These are phyloP conservation scores for Xylona heveae DNA, from an alignment of 495 filamentous ascomycete species.

Conservation along the genomic window DNA sequence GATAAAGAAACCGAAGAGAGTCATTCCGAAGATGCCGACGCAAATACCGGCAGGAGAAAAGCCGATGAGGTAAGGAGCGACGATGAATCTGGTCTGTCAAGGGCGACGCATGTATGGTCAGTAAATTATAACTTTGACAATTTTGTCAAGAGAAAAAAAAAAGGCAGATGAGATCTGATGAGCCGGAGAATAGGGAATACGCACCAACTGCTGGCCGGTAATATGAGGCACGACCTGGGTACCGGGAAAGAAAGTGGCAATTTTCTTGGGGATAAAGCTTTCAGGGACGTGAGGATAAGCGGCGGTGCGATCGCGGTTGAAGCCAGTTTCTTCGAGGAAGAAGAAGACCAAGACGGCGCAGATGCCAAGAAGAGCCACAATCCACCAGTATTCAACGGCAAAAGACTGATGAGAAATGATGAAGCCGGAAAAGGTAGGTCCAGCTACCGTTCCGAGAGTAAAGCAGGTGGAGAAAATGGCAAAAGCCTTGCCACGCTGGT, in stretches of 20 bases:
- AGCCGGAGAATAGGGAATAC: too few relatives aligned
- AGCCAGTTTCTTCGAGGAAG: constrained; percentile 25
- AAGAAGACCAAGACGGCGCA: constrained; percentile 21
- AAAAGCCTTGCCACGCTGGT: constrained; percentile 22
- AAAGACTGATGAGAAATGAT: constrained; percentile 20
- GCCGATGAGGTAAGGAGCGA: constrained; percentile 21
- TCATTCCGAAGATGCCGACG: constrained; percentile 20
- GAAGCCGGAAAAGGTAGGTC: constrained; percentile 24
- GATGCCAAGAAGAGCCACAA: constrained; percentile 18
- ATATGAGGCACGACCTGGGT: constrained; percentile 13
- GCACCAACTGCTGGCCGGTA: constrained; percentile 15
- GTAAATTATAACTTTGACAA: too few relatives aligned
- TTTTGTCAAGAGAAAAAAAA: too few relatives aligned
- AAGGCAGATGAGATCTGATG: too few relatives aligned
- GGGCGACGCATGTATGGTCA: too few relatives aligned
- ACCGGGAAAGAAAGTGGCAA: constrained; percentile 25
- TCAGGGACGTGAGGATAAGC: constrained; percentile 11
- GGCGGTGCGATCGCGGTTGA: constrained; percentile 7
- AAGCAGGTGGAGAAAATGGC: constrained; percentile 17
- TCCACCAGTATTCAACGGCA: constrained; percentile 30
- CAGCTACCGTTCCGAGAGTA: constrained; percentile 20
- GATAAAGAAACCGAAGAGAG: constrained; percentile 25
- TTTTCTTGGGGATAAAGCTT: constrained; percentile 16
- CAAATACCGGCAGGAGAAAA: constrained; percentile 22
- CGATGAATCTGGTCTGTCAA: constrained; percentile 12